These are phyloP conservation scores for Breviolum minutum DNA, from an alignment of 73 alveolate genomes.

Conservation along the genomic window DNA sequence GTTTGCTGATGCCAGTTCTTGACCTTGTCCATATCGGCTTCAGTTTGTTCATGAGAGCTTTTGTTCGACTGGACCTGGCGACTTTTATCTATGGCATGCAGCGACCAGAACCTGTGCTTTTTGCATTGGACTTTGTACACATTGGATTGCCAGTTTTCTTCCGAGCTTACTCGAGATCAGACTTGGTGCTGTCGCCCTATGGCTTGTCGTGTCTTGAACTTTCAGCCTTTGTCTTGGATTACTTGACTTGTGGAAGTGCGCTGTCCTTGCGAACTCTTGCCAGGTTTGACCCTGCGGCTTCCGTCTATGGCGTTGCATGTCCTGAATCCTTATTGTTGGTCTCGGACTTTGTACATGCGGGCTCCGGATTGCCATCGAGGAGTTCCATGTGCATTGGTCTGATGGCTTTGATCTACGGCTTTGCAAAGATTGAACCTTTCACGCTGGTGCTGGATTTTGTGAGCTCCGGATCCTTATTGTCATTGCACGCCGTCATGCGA, in stretches of 20 bases:
- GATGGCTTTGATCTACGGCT: conserved; percentile 53
- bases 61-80: conserved; percentile 28
- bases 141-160: background rate
- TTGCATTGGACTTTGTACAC: conserved; percentile 37
- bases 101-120: background rate
- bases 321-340: background rate
- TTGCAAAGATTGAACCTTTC: conserved; percentile 8
- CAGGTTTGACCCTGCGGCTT: background rate
- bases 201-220: conserved; percentile 53
- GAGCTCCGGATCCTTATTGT: conserved; percentile 3
- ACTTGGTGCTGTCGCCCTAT: conserved; percentile 21
- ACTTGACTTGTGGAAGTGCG: conserved; percentile 30
- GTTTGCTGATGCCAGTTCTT: background rate
- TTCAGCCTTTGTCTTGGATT: conserved; percentile 13
- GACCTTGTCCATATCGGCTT: conserved; percentile 5
- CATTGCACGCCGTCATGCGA: conserved; percentile 27
- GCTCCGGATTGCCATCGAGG: background rate
- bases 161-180: conserved; percentile 5
- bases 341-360: conserved; percentile 5
- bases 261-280: background rate
- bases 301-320: conserved; percentile 64
- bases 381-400: background rate
- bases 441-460: conserved; percentile 23
- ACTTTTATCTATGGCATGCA: conserved; percentile 68
- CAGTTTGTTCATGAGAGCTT: background rate